Evolutionary conservation across 1,284 basidiomycete species (phyloP).

Genomic region (Heterobasidion parviporum): DNA sequence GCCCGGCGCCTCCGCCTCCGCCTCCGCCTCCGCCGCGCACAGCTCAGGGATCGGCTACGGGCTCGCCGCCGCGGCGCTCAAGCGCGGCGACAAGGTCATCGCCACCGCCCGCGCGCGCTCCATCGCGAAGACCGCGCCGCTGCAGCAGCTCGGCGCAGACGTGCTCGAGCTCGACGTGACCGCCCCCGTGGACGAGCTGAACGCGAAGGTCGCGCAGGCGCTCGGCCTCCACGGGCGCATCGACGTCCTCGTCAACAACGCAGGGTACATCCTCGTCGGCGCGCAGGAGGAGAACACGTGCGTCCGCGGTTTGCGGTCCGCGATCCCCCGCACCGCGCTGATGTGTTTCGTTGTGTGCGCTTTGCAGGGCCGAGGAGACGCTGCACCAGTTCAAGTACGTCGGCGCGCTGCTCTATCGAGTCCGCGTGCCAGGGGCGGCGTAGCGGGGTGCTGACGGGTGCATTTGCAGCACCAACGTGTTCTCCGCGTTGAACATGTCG

Average conservation of each 20-base stretch:
- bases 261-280: slow-evolving; percentile 19
- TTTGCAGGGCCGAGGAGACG: slow-evolving; percentile 20
- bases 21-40: not conserved
- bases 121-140: slow-evolving; percentile 16
- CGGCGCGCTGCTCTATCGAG: not conserved
- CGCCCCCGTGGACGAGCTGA: slow-evolving; percentile 18
- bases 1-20: not conserved
- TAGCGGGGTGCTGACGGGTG: not conserved
- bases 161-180: slow-evolving; percentile 25
- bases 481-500: slow-evolving; percentile 29
- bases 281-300: slow-evolving; percentile 13
- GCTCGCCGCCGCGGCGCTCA: slow-evolving; percentile 14
- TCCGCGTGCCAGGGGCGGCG: not conserved
- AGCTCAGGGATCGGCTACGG: slow-evolving; percentile 18
- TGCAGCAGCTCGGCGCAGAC: slow-evolving; percentile 18
- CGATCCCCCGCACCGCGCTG: slow-evolving; percentile 4
- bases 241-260: slow-evolving; percentile 43
- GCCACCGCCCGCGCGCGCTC: slow-evolving; percentile 20
- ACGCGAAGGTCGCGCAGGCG: slow-evolving; percentile 27
- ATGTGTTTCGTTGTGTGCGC: no score
- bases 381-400: slow-evolving; percentile 20
- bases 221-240: slow-evolving; percentile 27
- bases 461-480: slow-evolving; percentile 23
- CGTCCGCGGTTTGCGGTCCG: not conserved
- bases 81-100: slow-evolving; percentile 21